Evolutionary conservation across 2,329 filamentous ascomycete species (phyloP).

Genomic region (Colletotrichum echinochloae): DNA sequence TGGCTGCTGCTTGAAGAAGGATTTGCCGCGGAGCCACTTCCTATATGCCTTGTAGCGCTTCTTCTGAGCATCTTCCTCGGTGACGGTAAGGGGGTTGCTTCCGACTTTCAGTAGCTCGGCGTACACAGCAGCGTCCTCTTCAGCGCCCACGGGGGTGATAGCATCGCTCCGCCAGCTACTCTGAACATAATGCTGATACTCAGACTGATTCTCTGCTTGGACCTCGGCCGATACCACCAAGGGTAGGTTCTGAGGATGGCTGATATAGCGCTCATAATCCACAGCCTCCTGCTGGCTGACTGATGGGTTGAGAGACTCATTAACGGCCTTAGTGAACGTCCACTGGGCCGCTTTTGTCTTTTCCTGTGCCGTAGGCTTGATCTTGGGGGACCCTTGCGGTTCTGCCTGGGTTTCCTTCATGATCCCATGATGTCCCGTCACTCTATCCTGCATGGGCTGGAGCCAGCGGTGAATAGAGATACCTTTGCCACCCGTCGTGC

Average conservation of each 20-base stretch:
- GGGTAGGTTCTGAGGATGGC: slow-evolving; percentile 88
- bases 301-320: slow-evolving; percentile 86
- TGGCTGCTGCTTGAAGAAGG: slow-evolving; percentile 91
- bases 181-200: slow-evolving; percentile 85
- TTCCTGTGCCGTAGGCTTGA: slow-evolving; percentile 72
- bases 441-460: slow-evolving; percentile 54
- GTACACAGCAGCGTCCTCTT: slow-evolving; percentile 79
- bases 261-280: slow-evolving; percentile 90
- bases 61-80: slow-evolving; percentile 86
- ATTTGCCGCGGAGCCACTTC: slow-evolving; percentile 95
- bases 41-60: slow-evolving; percentile 97
- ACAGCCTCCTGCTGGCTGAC: slow-evolving; percentile 81
- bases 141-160: slow-evolving; percentile 59
- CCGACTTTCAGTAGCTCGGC: slow-evolving; percentile 79
- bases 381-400: slow-evolving; percentile 49
- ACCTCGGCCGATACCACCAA: slow-evolving; percentile 80
- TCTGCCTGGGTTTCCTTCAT: slow-evolving; percentile 63
- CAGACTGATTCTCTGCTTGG: slow-evolving; percentile 69
- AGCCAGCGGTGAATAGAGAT: slow-evolving; percentile 73
- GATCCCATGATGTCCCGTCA: slow-evolving; percentile 58
- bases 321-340: slow-evolving; percentile 88
- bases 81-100: slow-evolving; percentile 88
- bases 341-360: slow-evolving; percentile 87
- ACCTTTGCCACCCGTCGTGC: slow-evolving; percentile 46
- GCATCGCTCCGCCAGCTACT: slow-evolving; percentile 73